These are phyloP conservation scores for Strigomonas galati DNA, from an alignment of 208 protist species.

Conservation along the genomic window DNA sequence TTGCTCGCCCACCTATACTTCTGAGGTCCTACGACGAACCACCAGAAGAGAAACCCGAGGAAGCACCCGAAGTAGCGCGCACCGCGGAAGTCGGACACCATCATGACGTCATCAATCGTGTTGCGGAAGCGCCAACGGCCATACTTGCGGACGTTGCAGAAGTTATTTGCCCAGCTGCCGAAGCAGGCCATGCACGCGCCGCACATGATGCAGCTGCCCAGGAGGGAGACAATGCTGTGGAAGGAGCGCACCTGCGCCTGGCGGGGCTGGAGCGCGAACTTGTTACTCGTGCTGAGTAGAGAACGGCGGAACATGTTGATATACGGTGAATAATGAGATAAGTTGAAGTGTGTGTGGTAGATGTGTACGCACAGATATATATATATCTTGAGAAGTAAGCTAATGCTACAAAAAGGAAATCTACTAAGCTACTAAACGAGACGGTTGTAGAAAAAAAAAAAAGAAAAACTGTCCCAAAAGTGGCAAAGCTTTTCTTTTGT, in stretches of 20 bases:
- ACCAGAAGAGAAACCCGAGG: constrained; percentile 80
- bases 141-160: constrained; percentile 83
- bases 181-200: constrained; percentile 74
- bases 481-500: not conserved
- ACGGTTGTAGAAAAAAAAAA: not conserved
- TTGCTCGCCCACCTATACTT: constrained; percentile 81
- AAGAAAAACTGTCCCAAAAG: not conserved
- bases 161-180: constrained; percentile 83
- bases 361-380: too few relatives aligned
- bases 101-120: constrained; percentile 80
- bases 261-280: not conserved
- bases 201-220: constrained; percentile 62
- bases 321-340: too few relatives aligned
- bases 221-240: constrained; percentile 52
- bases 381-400: too few relatives aligned
- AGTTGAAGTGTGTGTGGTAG: not conserved
- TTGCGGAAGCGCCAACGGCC: constrained; percentile 85
- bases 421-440: not conserved
- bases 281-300: not conserved
- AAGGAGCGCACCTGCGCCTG: constrained; percentile 32
- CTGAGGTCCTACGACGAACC: constrained; percentile 81
- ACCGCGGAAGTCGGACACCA: constrained; percentile 77
- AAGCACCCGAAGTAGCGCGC: constrained; percentile 73
- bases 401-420: constrained; percentile 15
- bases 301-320: constrained; percentile 9